phyloP scores from a whole-genome alignment of 2,329 filamentous ascomycete genomes.

The Colletotrichum brevisporum region DNA sequence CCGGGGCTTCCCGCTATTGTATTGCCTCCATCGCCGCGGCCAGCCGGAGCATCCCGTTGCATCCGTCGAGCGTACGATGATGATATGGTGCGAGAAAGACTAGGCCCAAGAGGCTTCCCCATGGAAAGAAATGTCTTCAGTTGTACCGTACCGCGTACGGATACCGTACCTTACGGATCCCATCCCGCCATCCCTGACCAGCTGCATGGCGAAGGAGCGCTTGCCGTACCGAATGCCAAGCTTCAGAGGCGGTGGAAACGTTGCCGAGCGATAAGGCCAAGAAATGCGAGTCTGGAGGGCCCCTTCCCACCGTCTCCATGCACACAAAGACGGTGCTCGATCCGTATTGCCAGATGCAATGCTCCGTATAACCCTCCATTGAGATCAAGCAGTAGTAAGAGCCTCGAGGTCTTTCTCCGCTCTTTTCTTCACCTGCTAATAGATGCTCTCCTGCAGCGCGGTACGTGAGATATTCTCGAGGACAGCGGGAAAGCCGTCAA shows the following conservation, averaged over 20 bases:
- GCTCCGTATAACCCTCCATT: no score
- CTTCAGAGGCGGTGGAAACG: conserved; percentile 25
- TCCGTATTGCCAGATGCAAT: not conserved
- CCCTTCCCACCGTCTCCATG: not conserved
- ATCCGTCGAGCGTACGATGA: not conserved
- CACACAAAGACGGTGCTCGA: no score
- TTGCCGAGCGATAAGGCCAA: conserved; percentile 33
- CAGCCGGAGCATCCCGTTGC: conserved; percentile 20
- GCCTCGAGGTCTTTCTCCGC: not conserved
- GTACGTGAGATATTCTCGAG: no score
- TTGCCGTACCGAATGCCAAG: conserved; percentile 25
- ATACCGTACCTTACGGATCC: not conserved
- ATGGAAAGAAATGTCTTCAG: not conserved
- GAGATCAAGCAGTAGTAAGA: no score
- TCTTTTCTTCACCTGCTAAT: no score
- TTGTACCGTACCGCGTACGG: no score
- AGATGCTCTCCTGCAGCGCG: no score
- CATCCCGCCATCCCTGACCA: not conserved
- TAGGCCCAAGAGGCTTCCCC: not conserved
- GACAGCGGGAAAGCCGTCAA: no score
- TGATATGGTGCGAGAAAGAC: not conserved
- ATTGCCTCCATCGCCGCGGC: conserved; percentile 2
- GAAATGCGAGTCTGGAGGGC: not conserved
- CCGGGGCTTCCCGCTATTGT: conserved; percentile 22
- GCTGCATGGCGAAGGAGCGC: conserved; percentile 13